Evolutionary conservation across 2,329 filamentous ascomycete genomes (phyloP).

Genomic region (Apiospora phragmitis): DNA sequence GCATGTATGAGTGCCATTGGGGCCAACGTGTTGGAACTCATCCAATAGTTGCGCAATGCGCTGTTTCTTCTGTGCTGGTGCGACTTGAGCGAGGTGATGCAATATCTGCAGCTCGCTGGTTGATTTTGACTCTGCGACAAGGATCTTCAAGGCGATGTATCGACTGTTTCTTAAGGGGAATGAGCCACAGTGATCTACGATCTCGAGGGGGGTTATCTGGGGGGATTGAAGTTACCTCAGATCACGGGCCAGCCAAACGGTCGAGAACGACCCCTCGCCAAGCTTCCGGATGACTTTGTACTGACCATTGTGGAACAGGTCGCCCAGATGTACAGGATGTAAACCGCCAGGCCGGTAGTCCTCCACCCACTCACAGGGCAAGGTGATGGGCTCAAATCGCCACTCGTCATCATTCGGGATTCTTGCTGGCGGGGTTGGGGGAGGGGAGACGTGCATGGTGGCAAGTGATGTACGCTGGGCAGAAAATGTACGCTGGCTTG

Average conservation of each 20-base stretch:
- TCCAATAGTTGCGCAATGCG: conserved; percentile 38
- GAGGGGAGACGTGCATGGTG: conserved; percentile 26
- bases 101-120: conserved; percentile 23
- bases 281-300: conserved; percentile 32
- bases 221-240: conserved; percentile 20
- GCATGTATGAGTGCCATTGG: conserved; percentile 46
- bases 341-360: conserved; percentile 29
- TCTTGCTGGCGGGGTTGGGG: conserved; percentile 25
- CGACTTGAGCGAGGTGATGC: conserved; percentile 17
- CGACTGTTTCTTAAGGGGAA: conserved; percentile 19
- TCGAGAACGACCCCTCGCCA: conserved; percentile 28
- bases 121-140: conserved; percentile 18
- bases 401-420: conserved; percentile 17
- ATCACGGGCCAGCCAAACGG: conserved; percentile 32
- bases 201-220: not conserved
- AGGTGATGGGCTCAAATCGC: conserved; percentile 27
- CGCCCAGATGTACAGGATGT: conserved; percentile 29
- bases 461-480: conserved; percentile 7
- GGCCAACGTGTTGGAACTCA: conserved; percentile 38
- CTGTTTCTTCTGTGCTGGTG: conserved; percentile 17
- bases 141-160: conserved; percentile 30
- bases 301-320: conserved; percentile 26
- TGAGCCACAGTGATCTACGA: conserved; percentile 2
- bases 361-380: conserved; percentile 31
- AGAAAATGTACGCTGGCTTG: not conserved